Percentiles rank a stretch among this genome's conserved stretches.
phyloP scores from a whole-genome alignment of 306 rosid species.

The Lagenaria siceraria region DNA sequence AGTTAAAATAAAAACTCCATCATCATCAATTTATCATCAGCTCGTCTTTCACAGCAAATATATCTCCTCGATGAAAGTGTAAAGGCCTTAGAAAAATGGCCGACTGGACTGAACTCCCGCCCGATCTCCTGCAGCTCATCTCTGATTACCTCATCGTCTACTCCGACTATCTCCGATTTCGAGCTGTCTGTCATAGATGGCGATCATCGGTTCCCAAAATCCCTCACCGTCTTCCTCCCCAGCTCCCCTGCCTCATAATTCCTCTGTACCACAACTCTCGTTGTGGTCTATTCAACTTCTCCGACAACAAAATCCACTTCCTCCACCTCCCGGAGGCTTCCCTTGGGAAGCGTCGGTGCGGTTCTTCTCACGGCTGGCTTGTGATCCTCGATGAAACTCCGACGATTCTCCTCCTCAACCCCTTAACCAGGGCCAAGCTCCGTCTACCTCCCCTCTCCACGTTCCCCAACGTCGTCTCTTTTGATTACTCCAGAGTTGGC shows the following conservation, averaged over 20 bases:
- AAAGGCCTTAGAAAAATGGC: slow-evolving; percentile 13
- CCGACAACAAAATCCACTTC: slow-evolving; percentile 31
- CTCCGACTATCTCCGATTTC: slow-evolving; percentile 40
- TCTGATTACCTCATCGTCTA: slow-evolving; percentile 23
- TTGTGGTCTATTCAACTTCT: slow-evolving; percentile 35
- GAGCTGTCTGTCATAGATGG: slow-evolving; percentile 37
- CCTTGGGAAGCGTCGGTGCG: slow-evolving; percentile 34
- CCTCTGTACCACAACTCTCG: slow-evolving; percentile 24
- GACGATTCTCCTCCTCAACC: slow-evolving; percentile 35
- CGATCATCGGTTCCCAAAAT: slow-evolving; percentile 22
- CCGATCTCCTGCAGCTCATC: slow-evolving; percentile 37
- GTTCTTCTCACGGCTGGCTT: slow-evolving; percentile 71
- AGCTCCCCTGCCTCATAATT: slow-evolving; percentile 66
- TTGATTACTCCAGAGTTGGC: slow-evolving; percentile 42
- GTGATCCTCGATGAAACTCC: slow-evolving; percentile 42
- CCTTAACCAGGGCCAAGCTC: slow-evolving; percentile 30
- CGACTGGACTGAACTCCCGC: slow-evolving; percentile 42
- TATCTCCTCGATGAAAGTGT: neutral
- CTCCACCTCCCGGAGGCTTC: slow-evolving; percentile 44
- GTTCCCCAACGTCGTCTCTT: slow-evolving; percentile 47
- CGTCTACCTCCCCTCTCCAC: slow-evolving; percentile 47
- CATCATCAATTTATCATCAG: no score
- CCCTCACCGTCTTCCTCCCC: slow-evolving; percentile 53
- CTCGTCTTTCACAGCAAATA: neutral
- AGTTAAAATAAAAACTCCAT: no score